A percentile compares a stretch with the other conserved stretches of the same genome.
These are phyloP conservation scores for Cyberlindnera sargentensis DNA, from an alignment of 805 yeast genomes.

Conservation along the genomic window DNA sequence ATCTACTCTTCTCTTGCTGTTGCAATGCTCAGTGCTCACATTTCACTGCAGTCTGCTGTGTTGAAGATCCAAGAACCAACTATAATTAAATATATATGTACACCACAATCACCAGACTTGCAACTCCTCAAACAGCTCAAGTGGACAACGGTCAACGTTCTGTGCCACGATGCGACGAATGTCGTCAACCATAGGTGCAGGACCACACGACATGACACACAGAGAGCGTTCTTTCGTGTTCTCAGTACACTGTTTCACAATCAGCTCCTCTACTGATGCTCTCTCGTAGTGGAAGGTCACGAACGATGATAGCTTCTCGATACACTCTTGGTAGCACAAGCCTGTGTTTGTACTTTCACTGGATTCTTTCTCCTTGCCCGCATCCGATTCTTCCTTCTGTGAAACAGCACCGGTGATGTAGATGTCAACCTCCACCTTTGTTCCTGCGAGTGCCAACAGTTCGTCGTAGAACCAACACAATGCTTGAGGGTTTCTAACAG, in stretches of 20 bases:
- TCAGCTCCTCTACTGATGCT: constrained; percentile 37
- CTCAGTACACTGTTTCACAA: constrained; percentile 28
- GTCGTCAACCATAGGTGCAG: constrained; percentile 49
- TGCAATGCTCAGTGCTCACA: no score
- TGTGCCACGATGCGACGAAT: constrained; percentile 39
- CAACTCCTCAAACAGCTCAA: constrained; percentile 69
- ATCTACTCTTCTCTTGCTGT: no score
- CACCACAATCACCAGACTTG: constrained; percentile 50
- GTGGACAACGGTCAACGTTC: constrained; percentile 33
- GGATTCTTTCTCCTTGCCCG: constrained; percentile 2
- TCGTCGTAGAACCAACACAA: constrained; percentile 43
- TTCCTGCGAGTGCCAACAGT: constrained; percentile 25
- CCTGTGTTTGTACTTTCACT: neutral
- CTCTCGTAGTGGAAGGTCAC: constrained; percentile 35
- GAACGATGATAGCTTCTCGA: neutral
- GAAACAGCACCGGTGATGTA: constrained; percentile 29
- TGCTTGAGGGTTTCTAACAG: constrained; percentile 44
- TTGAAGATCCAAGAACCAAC: no score
- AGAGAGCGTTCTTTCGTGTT: constrained; percentile 32
- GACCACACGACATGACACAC: constrained; percentile 58
- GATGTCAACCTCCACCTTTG: constrained; percentile 26
- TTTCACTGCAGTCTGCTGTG: no score
- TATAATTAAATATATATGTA: no score
- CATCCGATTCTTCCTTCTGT: neutral
- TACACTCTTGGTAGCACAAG: neutral